Evolutionary conservation across 2,329 filamentous ascomycete genomes (phyloP), one percentile per base, ranked within the genome.

Genomic region (Claviceps monticola): DNA sequence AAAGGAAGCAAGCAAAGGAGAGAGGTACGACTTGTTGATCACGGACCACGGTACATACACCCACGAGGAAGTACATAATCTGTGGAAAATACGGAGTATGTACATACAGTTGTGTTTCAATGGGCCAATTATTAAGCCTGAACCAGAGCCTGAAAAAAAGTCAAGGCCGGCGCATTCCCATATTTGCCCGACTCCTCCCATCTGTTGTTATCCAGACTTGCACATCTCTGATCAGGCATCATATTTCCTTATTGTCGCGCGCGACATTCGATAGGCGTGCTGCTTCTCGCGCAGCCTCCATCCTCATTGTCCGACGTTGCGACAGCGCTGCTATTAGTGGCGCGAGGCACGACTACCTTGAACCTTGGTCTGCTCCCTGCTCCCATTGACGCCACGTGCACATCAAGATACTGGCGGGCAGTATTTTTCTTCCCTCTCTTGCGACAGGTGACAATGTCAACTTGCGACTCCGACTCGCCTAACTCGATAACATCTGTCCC

Each of bases 381-480:
- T 39, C 46, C 23, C 44, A 26, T 34, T 29, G 37, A 34, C 38
- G 52, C 49, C 52, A 51, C 52, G 49, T 45, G 43, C 29, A 48
- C 34, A 14, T 48, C 9, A 13, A 29, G 21, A 51, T 36, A 41
- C 44, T 48, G n/a, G 52, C 29, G 16, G 43, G 38, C 37, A 44
- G 34, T 43, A 43, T 21, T 34, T 54, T 16, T 21, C 16, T 36
- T 16, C 16, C 13, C 36, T 17, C 4, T 49, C 48, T 47, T 48
- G 53, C 51, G 45, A 49, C 44, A 44, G 54, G 53, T 57, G 53
- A 62, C 55, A 52, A 62, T 61, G 60, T 59, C 56, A 51, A 52
- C 55, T 58, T 52, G 58, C 56, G 54, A 54, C 50, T 55, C 53
- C 56, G 57, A 57, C 53, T 54, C 51, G 52, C 52, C 53, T 48